Evolutionary conservation across 2,329 filamentous ascomycete genomes (phyloP).

Genomic region (Cercospora berteroae): DNA sequence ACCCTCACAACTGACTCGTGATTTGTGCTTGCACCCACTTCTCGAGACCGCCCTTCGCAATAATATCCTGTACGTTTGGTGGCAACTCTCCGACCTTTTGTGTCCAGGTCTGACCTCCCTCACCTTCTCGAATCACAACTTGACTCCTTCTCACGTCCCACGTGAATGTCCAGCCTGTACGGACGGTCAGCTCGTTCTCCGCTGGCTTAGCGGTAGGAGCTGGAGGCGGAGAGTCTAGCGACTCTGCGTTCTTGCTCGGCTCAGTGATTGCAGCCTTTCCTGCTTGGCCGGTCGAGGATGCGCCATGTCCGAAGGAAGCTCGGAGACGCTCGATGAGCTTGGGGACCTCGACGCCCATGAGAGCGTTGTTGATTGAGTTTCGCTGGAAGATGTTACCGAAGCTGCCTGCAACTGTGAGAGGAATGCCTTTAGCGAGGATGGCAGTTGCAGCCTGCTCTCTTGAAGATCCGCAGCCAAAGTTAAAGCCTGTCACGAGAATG

Average conservation of each 20-base stretch:
- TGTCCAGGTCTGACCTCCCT: conserved; percentile 66
- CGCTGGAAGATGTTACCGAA: conserved; percentile 81
- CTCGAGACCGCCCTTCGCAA: conserved; percentile 73
- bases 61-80: conserved; percentile 80
- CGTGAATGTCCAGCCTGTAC: conserved; percentile 78
- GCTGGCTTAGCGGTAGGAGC: conserved; percentile 37
- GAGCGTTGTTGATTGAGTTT: conserved; percentile 76
- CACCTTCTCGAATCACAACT: conserved; percentile 69
- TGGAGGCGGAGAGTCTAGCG: conserved; percentile 52
- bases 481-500: conserved; percentile 81
- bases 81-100: conserved; percentile 81
- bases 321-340: conserved; percentile 64
- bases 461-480: conserved; percentile 81
- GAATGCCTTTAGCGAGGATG: conserved; percentile 76
- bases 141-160: conserved; percentile 76
- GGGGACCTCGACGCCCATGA: conserved; percentile 70
- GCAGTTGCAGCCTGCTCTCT: conserved; percentile 88
- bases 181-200: conserved; percentile 61
- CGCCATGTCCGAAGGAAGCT: conserved; percentile 52
- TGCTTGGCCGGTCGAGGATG: conserved; percentile 20
- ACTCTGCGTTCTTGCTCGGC: conserved; percentile 52
- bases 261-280: conserved; percentile 48
- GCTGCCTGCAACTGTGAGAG: conserved; percentile 74
- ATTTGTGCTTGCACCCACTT: conserved; percentile 78
- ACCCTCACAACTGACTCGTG: conserved; percentile 23